phyloP scores from a whole-genome alignment of 257 asterid genomes.

The Scutellaria galericulata region DNA sequence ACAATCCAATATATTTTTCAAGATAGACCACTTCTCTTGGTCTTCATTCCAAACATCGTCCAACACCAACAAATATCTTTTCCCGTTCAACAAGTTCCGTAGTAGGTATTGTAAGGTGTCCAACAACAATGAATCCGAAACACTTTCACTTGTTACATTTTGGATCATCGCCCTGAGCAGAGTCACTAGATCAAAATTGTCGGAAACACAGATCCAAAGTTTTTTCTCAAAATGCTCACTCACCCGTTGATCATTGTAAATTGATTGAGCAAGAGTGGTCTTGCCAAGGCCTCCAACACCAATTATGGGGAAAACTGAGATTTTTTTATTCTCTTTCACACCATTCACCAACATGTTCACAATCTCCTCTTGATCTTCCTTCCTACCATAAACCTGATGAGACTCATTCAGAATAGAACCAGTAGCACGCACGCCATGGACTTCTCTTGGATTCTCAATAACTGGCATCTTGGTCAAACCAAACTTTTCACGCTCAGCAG shows the following conservation, averaged over 20 bases:
- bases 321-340: too few relatives aligned
- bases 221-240: conserved; percentile 25
- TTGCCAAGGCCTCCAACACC: conserved; percentile 41
- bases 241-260: conserved; percentile 30
- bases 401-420: conserved; percentile 34
- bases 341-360: conserved; percentile 8
- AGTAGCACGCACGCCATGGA: conserved; percentile 38
- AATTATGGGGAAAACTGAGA: background rate
- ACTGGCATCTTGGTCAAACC: too few relatives aligned
- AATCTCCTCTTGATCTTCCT: conserved; percentile 34
- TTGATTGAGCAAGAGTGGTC: conserved; percentile 35
- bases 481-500: too few relatives aligned
- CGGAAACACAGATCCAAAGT: conserved; percentile 45
- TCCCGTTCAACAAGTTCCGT: conserved; percentile 28
- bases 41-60: conserved; percentile 35
- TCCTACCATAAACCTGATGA: conserved; percentile 35
- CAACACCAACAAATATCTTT: conserved; percentile 37
- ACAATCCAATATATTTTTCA: conserved; percentile 24
- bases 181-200: conserved; percentile 33
- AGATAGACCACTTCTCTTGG: conserved; percentile 38
- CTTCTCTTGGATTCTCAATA: too few relatives aligned
- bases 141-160: conserved; percentile 12
- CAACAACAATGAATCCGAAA: background rate
- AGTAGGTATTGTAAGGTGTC: conserved; percentile 36
- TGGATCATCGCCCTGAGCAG: conserved; percentile 4